Evolutionary conservation across 1,139 yeast genomes (phyloP), one percentile per base, ranked within the genome.

Genomic region (Debaryomyces udenii): DNA sequence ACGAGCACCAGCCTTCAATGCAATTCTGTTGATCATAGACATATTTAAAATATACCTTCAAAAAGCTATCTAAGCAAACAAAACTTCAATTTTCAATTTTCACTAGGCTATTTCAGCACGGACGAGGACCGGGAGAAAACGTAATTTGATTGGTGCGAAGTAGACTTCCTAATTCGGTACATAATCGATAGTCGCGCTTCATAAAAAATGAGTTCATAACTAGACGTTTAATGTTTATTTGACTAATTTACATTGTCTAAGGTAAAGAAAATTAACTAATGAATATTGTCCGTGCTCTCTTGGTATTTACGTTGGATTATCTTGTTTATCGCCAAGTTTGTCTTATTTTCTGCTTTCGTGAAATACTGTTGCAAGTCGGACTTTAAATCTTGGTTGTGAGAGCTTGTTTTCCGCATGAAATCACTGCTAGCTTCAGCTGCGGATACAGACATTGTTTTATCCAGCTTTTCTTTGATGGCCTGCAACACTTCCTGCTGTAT

Each of bases 21-120:
- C 75, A 59, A 70, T 62, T 68, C 73, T 72, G 62, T 66, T 68
- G 56, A 73, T 63, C 67, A 70, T 66, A 56, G 76, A 70, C 75
- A 70, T 70, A 48, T 43, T 49, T 17, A 35, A 18, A 31, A 31
- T 38, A 33, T 28, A 22, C 22, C 35, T 32, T 39, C 27, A 26
- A 26, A 35, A 31, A 35, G 31, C 42, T 38, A 27, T 33, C n/a
- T 31, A 34, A 39, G 36, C 26, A 30, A 35, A 28, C 28, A 24
- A 13, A 16, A 29, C n/a, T 11, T n/a, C 22, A 27, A 28, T 33
- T 27, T 28, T 38, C 27, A 17, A 14, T 40, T 36, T 40, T 32
- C 34, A 32, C 27, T 27, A 40, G 30, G 22, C 24, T 37, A 22
- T 26, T 36, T 38, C 38, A 27, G 34, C 36, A 35, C 41, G 45